Evolutionary conservation across 306 rosid species (phyloP).

Genomic region (Hylodesmum podocarpum): DNA sequence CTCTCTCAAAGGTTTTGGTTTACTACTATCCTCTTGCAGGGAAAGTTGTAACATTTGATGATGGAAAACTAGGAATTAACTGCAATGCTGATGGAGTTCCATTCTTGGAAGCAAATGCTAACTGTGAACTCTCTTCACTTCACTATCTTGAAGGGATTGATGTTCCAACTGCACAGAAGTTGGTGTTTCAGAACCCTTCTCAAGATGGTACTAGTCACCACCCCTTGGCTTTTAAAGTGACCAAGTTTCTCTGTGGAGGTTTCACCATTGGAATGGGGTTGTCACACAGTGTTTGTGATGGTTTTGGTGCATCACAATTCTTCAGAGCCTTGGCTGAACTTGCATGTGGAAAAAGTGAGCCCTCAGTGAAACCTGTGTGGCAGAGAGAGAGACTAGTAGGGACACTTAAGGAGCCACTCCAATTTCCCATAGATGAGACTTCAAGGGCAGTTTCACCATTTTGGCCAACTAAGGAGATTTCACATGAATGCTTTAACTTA

Average conservation of each 20-base stretch:
- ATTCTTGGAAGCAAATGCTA: conserved; percentile 37
- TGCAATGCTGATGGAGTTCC: conserved; percentile 49
- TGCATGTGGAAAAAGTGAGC: conserved; percentile 37
- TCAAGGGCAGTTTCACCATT: conserved; percentile 47
- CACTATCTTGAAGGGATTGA: conserved; percentile 35
- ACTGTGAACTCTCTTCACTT: conserved; percentile 39
- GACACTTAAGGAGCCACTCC: conserved; percentile 27
- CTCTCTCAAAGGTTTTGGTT: conserved; percentile 42
- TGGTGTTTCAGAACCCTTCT: conserved; percentile 23
- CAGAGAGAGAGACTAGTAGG: conserved; percentile 44
- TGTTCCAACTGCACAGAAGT: conserved; percentile 4
- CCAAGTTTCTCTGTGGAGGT: conserved; percentile 47
- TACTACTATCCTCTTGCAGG: conserved; percentile 54
- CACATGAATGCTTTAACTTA: conserved; percentile 37
- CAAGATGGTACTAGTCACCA: conserved; percentile 4
- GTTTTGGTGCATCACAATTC: conserved; percentile 41
- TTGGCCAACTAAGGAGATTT: conserved; percentile 40
- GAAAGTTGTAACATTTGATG: conserved; percentile 19
- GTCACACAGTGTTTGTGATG: conserved; percentile 44
- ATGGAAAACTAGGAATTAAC: conserved; percentile 38
- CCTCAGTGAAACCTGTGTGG: conserved; percentile 51
- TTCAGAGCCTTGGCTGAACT: conserved; percentile 36
- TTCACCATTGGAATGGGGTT: conserved; percentile 38
- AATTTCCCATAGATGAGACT: conserved; percentile 20
- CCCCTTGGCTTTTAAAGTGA: conserved; percentile 36